A percentile compares a stretch with the other conserved stretches of the same genome.
Conservation (phyloP, 164 flowering plant species). For the Vitis riparia region DNA sequence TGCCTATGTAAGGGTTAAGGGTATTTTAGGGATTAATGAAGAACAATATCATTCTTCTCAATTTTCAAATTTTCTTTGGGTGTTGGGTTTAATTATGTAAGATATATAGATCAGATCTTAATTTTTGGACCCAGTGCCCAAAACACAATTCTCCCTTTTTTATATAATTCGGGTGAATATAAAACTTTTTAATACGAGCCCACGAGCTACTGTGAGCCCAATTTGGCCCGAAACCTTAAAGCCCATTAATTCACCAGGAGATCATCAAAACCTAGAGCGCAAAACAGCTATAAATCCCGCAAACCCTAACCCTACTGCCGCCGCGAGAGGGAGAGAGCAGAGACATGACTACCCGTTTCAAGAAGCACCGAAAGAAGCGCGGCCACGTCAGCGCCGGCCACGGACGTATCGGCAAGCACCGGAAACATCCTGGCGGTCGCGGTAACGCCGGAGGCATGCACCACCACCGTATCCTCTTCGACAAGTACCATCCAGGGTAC, state of each 20-base stretch:
- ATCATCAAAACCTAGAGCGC: constrained; percentile 12
- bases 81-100: no score
- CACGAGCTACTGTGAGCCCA: background rate
- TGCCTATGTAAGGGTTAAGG: no score
- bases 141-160: no score
- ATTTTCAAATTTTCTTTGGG: no score
- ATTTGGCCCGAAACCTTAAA: background rate
- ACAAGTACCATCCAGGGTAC: constrained; percentile 83
- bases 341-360: constrained; percentile 63
- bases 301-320: background rate
- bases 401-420: constrained; percentile 76
- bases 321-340: constrained; percentile 12
- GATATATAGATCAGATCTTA: no score
- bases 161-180: no score
- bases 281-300: constrained; percentile 8
- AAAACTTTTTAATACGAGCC: no score
- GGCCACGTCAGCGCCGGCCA: constrained; percentile 85
- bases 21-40: no score
- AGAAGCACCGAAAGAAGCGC: constrained; percentile 81
- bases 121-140: no score
- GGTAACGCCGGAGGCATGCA: constrained; percentile 85
- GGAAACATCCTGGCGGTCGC: constrained; percentile 83
- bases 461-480: constrained; percentile 81
- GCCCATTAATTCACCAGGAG: background rate
- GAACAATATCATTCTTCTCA: no score